phyloP scores from a whole-genome alignment of 495 filamentous ascomycete species.

The Hypoxylon trugodes region DNA sequence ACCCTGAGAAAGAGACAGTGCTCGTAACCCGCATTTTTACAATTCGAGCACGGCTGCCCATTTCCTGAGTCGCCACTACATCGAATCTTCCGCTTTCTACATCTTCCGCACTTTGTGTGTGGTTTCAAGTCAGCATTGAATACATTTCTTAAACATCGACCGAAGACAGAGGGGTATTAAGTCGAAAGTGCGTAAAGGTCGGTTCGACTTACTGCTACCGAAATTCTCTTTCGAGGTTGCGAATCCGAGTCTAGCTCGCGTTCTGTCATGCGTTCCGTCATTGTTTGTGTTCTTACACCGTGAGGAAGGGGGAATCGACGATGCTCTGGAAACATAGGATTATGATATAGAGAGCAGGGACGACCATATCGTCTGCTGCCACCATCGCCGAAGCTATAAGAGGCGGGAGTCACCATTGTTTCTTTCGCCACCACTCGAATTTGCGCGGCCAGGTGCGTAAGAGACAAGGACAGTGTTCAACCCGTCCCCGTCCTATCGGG shows the following conservation, averaged over 20 bases:
- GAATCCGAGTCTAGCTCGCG: slow-evolving; percentile 50
- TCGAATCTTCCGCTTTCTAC: slow-evolving; percentile 93
- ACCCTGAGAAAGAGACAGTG: slow-evolving; percentile 84
- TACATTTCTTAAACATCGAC: not conserved
- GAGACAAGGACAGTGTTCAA: slow-evolving; percentile 38
- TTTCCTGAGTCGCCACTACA: slow-evolving; percentile 88
- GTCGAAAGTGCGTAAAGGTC: not conserved
- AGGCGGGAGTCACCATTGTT: slow-evolving; percentile 56
- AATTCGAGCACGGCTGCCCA: slow-evolving; percentile 81
- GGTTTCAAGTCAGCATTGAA: slow-evolving; percentile 28
- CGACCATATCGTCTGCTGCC: slow-evolving; percentile 55
- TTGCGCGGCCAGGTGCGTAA: slow-evolving; percentile 37
- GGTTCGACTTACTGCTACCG: slow-evolving; percentile 69
- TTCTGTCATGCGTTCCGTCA: slow-evolving; percentile 59
- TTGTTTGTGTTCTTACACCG: slow-evolving; percentile 47
- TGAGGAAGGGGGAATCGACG: slow-evolving; percentile 45
- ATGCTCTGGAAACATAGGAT: slow-evolving; percentile 47
- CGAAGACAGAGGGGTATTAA: no score
- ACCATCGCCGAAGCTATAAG: slow-evolving; percentile 45
- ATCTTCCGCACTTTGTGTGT: slow-evolving; percentile 78
- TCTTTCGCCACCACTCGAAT: slow-evolving; percentile 36
- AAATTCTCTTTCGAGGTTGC: slow-evolving; percentile 66
- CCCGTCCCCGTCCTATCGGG: slow-evolving; percentile 39
- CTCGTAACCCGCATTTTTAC: slow-evolving; percentile 74
- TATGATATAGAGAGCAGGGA: slow-evolving; percentile 47